Percentiles rank a stretch among this genome's conserved stretches.
Conservation (phyloP, 768 basidiomycete species). For the Trametes villosa region DNA sequence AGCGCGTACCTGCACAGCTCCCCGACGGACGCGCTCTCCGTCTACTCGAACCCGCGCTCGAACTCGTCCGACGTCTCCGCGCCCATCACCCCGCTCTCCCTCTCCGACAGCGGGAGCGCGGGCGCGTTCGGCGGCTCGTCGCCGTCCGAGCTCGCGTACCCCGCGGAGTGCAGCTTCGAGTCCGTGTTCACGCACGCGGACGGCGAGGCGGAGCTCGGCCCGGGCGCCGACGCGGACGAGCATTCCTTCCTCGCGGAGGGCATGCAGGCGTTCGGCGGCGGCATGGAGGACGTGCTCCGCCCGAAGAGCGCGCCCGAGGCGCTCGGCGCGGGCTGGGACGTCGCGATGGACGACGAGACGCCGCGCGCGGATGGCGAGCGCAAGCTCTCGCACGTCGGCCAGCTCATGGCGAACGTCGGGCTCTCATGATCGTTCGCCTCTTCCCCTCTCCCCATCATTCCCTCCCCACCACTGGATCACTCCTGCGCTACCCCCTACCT, state of each 20-base stretch:
- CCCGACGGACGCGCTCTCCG: slow-evolving; percentile 13
- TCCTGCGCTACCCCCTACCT: not conserved
- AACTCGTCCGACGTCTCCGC: slow-evolving; percentile 22
- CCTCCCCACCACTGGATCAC: no score
- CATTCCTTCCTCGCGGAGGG: slow-evolving; percentile 5
- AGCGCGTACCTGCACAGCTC: slow-evolving; percentile 5
- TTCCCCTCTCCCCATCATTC: no score
- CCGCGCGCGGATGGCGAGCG: slow-evolving; percentile 8
- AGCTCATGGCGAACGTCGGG: not conserved
- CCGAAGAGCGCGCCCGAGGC: slow-evolving; percentile 9
- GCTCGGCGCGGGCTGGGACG: slow-evolving; percentile 9
- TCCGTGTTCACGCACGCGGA: not conserved
- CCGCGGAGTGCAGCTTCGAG: not conserved
- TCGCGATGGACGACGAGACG: slow-evolving; percentile 15
- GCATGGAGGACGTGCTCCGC: slow-evolving; percentile 13
- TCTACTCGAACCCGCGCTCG: slow-evolving; percentile 21
- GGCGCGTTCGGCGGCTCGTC: not conserved
- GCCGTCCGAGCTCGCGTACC: slow-evolving; percentile 9
- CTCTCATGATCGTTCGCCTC: not conserved
- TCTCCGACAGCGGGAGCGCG: slow-evolving; percentile 1
- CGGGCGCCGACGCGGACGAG: not conserved
- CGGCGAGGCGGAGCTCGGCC: not conserved
- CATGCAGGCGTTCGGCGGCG: slow-evolving; percentile 6
- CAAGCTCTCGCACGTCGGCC: slow-evolving; percentile 8
- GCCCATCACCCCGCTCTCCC: slow-evolving; percentile 26